Base-by-base conservation (phyloP, 495 filamentous ascomycete genomes). In the Ramalina intermedia region DNA sequence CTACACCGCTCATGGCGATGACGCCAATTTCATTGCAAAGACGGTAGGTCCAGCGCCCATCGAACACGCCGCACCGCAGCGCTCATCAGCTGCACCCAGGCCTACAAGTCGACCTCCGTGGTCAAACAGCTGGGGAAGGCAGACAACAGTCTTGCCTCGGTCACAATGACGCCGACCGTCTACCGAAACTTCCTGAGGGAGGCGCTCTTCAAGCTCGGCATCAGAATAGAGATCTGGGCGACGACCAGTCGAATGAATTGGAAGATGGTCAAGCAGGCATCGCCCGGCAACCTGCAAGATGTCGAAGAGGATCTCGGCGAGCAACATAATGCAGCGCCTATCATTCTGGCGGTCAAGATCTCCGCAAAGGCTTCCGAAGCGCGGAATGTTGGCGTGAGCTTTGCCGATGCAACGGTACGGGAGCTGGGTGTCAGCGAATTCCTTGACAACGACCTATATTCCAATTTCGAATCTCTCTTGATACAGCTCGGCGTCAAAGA, bases 341-440 rank as follows among this genome's bases (percentile, higher is more conserved):
- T 96, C 48, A 95, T 98, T 37, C 65, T 98, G 6, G 85, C 91
- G 3, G 87, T 98, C 58, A 96, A 94, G 66, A 82, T 96, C 35
- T 82, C 84, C 0, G 81, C 85, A 2, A 89, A 84, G 59, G 89
- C 87, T 2, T 75, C 79, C 0, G 88, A 95, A 63, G 86, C 83
- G 2, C 71, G 93, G 42, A 84, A 75, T 49, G 86, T 98, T 2
- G 91, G 91, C 12, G 89, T 96, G 21, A 96, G 91, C 66, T 99
- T 99, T 67, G 91, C 93, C 7, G 91, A 99, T 75, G 91, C 91
- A 9, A 96, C 85, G 57, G 89, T 95, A 53, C 74, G 93, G 44
- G 91, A 99, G 66, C 75, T 99, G 0, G 91, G 91, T 23, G 88
- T 99, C 36, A 93, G 84, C 71, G 91, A 99, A 61, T 99, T 99